A percentile compares a stretch with the other conserved stretches of the same genome.
Conservation (phyloP, 2,329 filamentous ascomycete species). For the Clarireedia paspali region DNA sequence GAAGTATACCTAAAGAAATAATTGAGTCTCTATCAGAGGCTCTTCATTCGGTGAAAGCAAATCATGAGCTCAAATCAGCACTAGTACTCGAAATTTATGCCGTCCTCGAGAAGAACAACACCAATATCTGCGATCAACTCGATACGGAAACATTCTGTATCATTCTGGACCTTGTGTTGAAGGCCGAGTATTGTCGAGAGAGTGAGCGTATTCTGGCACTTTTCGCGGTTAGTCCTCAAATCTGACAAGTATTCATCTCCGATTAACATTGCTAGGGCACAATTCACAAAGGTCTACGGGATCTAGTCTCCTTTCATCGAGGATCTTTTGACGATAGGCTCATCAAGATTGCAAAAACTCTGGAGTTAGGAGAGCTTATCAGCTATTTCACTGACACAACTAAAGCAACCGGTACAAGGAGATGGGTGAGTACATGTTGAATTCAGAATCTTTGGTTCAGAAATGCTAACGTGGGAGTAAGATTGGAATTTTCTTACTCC, state of each 20-base stretch:
- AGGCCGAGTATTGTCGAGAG: conserved; percentile 14
- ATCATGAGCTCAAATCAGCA: background rate
- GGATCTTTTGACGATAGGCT: background rate
- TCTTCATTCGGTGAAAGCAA: background rate
- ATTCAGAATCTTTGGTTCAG: background rate
- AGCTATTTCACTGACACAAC: conserved; percentile 16
- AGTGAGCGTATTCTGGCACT: conserved; percentile 22
- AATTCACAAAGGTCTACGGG: conserved; percentile 9
- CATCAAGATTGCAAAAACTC: background rate
- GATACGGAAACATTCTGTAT: conserved; percentile 14
- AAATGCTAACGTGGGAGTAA: conserved; percentile 7
- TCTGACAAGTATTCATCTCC: background rate
- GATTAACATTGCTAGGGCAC: conserved; percentile 13
- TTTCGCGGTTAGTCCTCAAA: conserved; percentile 20
- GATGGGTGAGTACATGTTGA: conserved; percentile 21
- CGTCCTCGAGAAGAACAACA: conserved; percentile 13
- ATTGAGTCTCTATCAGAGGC: background rate
- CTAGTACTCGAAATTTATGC: conserved; percentile 6
- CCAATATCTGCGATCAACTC: conserved; percentile 17
- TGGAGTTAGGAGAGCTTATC: conserved; percentile 6
- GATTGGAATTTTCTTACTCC: conserved; percentile 24
- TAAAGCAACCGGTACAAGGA: conserved; percentile 13
- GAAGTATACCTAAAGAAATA: background rate
- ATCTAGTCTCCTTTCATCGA: background rate
- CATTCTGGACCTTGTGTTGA: conserved; percentile 17